Conservation (phyloP, 2,329 filamentous ascomycete species). For the Thermomyces lanuginosus region DNA sequence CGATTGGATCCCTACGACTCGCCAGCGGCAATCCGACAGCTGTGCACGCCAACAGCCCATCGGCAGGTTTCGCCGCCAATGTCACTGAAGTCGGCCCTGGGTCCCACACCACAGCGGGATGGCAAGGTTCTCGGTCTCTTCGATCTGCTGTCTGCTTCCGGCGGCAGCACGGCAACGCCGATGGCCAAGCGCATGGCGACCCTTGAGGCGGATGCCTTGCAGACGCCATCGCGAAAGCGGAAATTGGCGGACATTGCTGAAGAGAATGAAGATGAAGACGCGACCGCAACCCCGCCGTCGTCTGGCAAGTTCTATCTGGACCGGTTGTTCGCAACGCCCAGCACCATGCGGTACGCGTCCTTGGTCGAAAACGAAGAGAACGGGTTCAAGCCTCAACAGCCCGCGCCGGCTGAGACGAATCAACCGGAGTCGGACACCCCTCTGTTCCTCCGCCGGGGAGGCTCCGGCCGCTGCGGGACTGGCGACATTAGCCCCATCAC, state of each 20-base stretch:
- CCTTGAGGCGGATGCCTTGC: conserved; percentile 14
- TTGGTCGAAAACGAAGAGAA: conserved; percentile 21
- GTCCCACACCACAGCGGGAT: conserved; percentile 34
- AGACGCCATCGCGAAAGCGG: conserved; percentile 22
- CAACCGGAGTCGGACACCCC: conserved; percentile 20
- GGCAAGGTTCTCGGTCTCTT: conserved; percentile 33
- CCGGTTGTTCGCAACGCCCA: conserved; percentile 31
- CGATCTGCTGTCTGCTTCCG: conserved; percentile 29
- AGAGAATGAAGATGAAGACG: conserved; percentile 4
- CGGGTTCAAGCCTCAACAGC: conserved; percentile 1
- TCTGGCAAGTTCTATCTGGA: conserved; percentile 30
- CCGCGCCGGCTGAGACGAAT: conserved; percentile 6
- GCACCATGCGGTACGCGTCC: conserved; percentile 25
- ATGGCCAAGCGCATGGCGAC: conserved; percentile 14
- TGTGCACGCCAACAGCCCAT: conserved; percentile 23
- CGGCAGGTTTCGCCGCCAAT: conserved; percentile 10
- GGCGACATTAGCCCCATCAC: conserved; percentile 22
- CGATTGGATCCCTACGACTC: conserved; percentile 31
- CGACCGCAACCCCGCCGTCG: conserved; percentile 25
- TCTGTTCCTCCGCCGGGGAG: conserved; percentile 23
- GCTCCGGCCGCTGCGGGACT: conserved; percentile 13
- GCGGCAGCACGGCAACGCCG: conserved; percentile 20
- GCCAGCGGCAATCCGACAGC: conserved; percentile 21
- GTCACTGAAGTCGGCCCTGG: conserved; percentile 26
- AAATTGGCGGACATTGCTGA: conserved; percentile 6